Evolutionary conservation across 139 green algal species (phyloP), one percentile per base, ranked within the genome.

Genomic region (Monoraphidium neglectum): DNA sequence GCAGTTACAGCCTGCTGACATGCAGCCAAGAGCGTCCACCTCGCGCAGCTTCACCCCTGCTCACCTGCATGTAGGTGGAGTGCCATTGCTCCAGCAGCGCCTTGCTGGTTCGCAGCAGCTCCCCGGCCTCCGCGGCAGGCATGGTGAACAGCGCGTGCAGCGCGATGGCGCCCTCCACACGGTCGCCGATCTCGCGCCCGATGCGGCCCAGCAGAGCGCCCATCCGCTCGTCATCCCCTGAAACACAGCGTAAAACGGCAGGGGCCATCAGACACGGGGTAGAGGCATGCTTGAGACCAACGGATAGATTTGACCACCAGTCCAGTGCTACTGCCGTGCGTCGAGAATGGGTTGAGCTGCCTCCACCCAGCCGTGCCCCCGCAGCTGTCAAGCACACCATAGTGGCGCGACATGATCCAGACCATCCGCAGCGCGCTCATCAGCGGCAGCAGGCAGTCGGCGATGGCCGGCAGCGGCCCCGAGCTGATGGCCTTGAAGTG

Each of bases 381-480:
- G 26, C n/a, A n/a, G n/a, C n/a, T n/a, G n/a, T n/a, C n/a, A n/a
- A n/a, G n/a, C 43, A 12, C 43, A 51, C 56, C 73, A 80, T 88
- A 91, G 82, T 98, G 89, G 15, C 90, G 76, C 23, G 83, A 93
- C 79, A 98, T 96, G 53, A 97, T 93, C 94, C 94, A 98, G 35
- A 93, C 93, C 92, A 97, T 95, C 65, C 94, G 87, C 68, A 98
- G 84, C 23, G 93, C 93, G 54, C 94, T 94, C 84, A 97, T 94
- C 88, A 97, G 93, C 0, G 93, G 91, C 8, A 82, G 85, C 64
- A 97, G 85, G 4, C 89, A 91, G 74, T 97, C 92, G 26, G 90
- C 56, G 43, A 98, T 91, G 30, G 72, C 80, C 32, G 64, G 49
- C 59, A 95, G 77, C 2, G 87, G 82, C 0, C 90, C 90, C 37